Conservation (phyloP, 192 early-diverging fungal genomes). For the Phlyctochytrium planicorne region DNA sequence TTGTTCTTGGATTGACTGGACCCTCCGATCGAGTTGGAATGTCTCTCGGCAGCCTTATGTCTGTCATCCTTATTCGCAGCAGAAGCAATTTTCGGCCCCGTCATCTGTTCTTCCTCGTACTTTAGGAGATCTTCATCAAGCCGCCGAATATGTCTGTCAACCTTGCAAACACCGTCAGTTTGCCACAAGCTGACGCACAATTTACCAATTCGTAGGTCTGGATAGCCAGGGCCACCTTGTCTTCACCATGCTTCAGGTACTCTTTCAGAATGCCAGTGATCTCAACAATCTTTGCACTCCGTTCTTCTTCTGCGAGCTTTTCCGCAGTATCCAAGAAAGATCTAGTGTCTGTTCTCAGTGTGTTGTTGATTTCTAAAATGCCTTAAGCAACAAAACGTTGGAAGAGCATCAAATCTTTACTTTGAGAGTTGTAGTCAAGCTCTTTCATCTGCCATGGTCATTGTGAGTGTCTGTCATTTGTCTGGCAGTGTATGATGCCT, state of each 20-base stretch:
- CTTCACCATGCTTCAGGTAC: constrained; percentile 83
- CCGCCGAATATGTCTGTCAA: constrained; percentile 84
- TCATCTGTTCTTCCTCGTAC: constrained; percentile 90
- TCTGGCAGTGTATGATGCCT: background rate
- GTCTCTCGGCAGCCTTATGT: background rate
- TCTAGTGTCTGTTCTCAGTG: constrained; percentile 63
- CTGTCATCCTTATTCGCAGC: background rate
- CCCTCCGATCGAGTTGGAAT: background rate
- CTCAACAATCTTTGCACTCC: constrained; percentile 51
- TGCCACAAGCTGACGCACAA: background rate
- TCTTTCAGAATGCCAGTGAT: constrained; percentile 65
- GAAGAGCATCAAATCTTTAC: constrained; percentile 38
- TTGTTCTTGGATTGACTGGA: background rate
- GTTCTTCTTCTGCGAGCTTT: constrained; percentile 47
- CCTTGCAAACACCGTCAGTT: constrained; percentile 40
- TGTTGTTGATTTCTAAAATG: constrained; percentile 66
- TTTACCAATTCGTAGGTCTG: constrained; percentile 89
- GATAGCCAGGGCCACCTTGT: constrained; percentile 90
- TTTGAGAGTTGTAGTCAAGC: constrained; percentile 75
- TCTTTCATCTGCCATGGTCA: constrained; percentile 84
- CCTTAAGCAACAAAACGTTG: background rate
- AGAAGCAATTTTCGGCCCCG: constrained; percentile 35
- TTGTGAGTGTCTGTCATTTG: background rate
- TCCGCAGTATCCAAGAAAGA: constrained; percentile 69
- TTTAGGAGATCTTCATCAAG: constrained; percentile 89